Percentiles rank a stretch among this genome's conserved stretches.
Evolutionary conservation across 1,284 basidiomycete species (phyloP).

Genomic region (Moniliophthora roreri): DNA sequence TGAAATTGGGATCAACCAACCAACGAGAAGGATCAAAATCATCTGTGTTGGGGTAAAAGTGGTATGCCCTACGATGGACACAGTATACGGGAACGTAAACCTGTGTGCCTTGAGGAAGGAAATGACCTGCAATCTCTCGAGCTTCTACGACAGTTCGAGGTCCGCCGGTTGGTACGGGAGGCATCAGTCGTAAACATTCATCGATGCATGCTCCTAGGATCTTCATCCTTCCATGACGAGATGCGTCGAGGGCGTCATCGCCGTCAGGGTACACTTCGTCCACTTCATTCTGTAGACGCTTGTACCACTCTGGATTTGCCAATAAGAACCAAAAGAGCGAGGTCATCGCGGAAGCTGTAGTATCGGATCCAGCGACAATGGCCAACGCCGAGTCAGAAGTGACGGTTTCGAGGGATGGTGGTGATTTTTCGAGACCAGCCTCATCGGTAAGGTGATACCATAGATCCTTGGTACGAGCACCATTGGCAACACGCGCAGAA

Average conservation of each 20-base stretch:
- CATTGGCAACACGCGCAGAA: slow-evolving; percentile 24
- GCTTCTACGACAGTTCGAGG: slow-evolving; percentile 18
- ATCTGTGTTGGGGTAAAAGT: slow-evolving; percentile 24
- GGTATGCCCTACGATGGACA: background rate
- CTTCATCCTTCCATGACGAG: slow-evolving; percentile 26
- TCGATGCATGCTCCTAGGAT: slow-evolving; percentile 40
- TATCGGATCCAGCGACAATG: slow-evolving; percentile 40
- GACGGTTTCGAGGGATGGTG: slow-evolving; percentile 31
- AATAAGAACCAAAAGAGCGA: slow-evolving; percentile 36
- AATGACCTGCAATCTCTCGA: slow-evolving; percentile 14
- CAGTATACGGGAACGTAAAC: background rate
- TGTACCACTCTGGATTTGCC: slow-evolving; percentile 28
- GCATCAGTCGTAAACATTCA: slow-evolving; percentile 30
- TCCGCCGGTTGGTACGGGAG: slow-evolving; percentile 23
- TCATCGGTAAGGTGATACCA: slow-evolving; percentile 39
- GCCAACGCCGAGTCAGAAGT: slow-evolving; percentile 35
- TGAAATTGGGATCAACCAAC: background rate
- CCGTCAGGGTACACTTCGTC: slow-evolving; percentile 25
- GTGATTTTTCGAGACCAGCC: slow-evolving; percentile 29
- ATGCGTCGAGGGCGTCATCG: slow-evolving; percentile 27
- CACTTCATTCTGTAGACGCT: slow-evolving; percentile 34
- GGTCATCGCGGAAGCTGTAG: slow-evolving; percentile 33
- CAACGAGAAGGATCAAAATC: background rate
- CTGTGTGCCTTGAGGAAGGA: background rate
- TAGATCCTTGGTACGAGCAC: slow-evolving; percentile 34